phyloP scores from a whole-genome alignment of 768 basidiomycete genomes.

The Lanmaoa pseudosensibilis region DNA sequence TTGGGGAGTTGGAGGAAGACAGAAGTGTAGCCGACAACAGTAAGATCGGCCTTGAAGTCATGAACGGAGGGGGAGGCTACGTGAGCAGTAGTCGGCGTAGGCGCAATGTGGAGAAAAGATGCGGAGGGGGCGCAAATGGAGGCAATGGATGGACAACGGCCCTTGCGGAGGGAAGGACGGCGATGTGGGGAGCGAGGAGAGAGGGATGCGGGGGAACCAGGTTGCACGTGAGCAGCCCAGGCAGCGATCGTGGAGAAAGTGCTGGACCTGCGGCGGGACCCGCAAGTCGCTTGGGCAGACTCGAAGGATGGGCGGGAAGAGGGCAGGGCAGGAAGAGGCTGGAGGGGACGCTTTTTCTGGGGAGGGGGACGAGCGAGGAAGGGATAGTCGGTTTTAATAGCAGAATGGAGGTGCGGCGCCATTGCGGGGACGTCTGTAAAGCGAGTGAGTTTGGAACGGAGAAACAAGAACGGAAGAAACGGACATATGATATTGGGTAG shows the following conservation, averaged over 20 bases:
- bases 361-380: slow-evolving; percentile 45
- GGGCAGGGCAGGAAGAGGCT: slow-evolving; percentile 30
- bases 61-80: slow-evolving; percentile 42
- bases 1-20: slow-evolving; percentile 61
- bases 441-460: slow-evolving; percentile 1
- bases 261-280: slow-evolving; percentile 38
- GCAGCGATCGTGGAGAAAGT: slow-evolving; percentile 51
- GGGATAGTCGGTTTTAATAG: slow-evolving; percentile 32
- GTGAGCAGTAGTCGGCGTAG: slow-evolving; percentile 40
- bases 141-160: slow-evolving; percentile 37
- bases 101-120: slow-evolving; percentile 47
- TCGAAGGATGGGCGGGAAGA: not conserved
- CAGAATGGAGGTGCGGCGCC: slow-evolving; percentile 1
- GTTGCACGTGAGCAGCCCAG: slow-evolving; percentile 68
- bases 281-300: slow-evolving; percentile 10
- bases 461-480: slow-evolving; percentile 1
- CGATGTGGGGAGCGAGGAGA: slow-evolving; percentile 42
- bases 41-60: slow-evolving; percentile 54
- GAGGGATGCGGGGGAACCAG: slow-evolving; percentile 59
- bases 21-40: slow-evolving; percentile 62
- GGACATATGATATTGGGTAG: not conserved
- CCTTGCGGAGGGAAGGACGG: slow-evolving; percentile 32
- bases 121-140: slow-evolving; percentile 42
- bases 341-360: slow-evolving; percentile 36
- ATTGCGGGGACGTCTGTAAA: slow-evolving; percentile 14